phyloP scores from a whole-genome alignment of 257 asterid species.

The Primulina tabacum region DNA sequence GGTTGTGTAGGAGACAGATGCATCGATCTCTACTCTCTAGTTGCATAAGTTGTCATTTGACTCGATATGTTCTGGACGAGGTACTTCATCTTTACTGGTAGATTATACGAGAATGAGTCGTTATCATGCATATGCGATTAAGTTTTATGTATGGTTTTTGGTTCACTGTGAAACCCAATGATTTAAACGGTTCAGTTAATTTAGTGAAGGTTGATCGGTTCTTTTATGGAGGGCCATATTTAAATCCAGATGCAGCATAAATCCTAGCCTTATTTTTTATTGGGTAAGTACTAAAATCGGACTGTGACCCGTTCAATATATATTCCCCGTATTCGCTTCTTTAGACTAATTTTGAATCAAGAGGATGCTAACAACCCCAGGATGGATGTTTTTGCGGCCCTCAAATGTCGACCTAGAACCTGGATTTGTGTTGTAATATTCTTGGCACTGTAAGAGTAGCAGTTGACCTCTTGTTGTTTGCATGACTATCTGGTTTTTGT shows the following conservation, averaged over 20 bases:
- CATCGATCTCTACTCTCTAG: conserved; percentile 29
- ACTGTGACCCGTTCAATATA: too few relatives aligned
- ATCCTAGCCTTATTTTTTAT: background rate
- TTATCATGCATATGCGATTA: background rate
- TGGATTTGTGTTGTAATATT: too few relatives aligned
- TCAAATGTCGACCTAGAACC: too few relatives aligned
- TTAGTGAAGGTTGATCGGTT: too few relatives aligned
- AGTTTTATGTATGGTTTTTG: background rate
- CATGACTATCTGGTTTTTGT: too few relatives aligned
- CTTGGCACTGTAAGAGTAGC: too few relatives aligned
- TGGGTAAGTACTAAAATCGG: too few relatives aligned
- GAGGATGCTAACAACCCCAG: too few relatives aligned
- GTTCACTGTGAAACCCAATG: background rate
- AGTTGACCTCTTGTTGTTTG: too few relatives aligned
- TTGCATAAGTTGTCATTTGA: conserved; percentile 36
- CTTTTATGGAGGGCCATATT: background rate
- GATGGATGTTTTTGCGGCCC: too few relatives aligned
- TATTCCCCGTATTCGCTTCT: too few relatives aligned
- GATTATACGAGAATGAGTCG: background rate
- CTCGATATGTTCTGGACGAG: conserved; percentile 30
- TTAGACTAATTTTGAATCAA: too few relatives aligned
- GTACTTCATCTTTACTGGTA: conserved; percentile 13
- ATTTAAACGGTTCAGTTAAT: background rate
- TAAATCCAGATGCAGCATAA: background rate
- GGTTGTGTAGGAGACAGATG: conserved; percentile 25